A percentile compares a stretch with the other conserved stretches of the same genome.
phyloP scores from a whole-genome alignment of 2,329 filamentous ascomycete genomes.

The Aspergillus carbonarius region DNA sequence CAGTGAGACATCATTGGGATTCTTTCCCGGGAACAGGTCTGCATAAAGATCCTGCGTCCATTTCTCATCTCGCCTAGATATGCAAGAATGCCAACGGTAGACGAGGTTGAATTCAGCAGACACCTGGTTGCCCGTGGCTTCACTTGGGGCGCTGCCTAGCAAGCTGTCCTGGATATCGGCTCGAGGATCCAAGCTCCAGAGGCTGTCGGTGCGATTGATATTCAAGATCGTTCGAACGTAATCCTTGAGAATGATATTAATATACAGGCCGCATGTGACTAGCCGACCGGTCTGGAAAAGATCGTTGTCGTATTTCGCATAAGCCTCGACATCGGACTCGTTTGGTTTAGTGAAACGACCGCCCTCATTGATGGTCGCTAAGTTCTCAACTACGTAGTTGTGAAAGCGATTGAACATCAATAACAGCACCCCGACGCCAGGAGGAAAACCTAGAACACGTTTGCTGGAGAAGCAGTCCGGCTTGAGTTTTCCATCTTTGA shows the following conservation, averaged over 20 bases:
- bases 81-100: conserved; percentile 64
- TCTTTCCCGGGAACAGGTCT: conserved; percentile 45
- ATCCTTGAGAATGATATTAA: conserved; percentile 58
- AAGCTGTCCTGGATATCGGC: conserved; percentile 55
- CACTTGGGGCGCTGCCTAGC: conserved; percentile 47
- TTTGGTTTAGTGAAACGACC: conserved; percentile 61
- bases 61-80: conserved; percentile 60
- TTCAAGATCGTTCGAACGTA: conserved; percentile 63
- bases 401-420: conserved; percentile 71
- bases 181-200: conserved; percentile 65
- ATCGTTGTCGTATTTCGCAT: conserved; percentile 41
- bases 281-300: conserved; percentile 57
- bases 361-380: conserved; percentile 66
- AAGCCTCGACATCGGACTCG: conserved; percentile 38
- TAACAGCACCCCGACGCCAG: conserved; percentile 65
- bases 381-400: conserved; percentile 64
- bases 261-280: conserved; percentile 55
- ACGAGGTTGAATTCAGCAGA: conserved; percentile 68
- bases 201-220: conserved; percentile 57
- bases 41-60: conserved; percentile 60
- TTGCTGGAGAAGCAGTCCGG: conserved; percentile 69
- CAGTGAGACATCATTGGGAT: conserved; percentile 36
- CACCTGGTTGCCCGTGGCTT: conserved; percentile 65
- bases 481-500: conserved; percentile 67
- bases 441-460: conserved; percentile 64